Percentiles rank a stretch among this genome's conserved stretches.
Evolutionary conservation across 1,284 basidiomycete genomes (phyloP).

Genomic region (Moesziomyces globuligerus): DNA sequence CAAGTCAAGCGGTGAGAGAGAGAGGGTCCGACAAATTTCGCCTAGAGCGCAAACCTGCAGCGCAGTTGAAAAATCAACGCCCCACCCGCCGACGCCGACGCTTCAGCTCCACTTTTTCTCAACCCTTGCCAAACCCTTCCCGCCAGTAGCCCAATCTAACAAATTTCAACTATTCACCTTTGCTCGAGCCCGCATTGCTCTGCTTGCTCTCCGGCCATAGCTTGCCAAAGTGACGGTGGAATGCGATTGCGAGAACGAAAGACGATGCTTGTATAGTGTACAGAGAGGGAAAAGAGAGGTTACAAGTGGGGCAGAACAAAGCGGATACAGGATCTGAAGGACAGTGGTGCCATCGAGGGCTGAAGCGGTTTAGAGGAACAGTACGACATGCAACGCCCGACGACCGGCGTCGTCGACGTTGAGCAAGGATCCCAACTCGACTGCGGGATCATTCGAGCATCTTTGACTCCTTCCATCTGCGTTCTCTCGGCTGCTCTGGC

Average conservation of each 20-base stretch:
- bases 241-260: slow-evolving; percentile 4
- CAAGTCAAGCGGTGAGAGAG: slow-evolving; percentile 1
- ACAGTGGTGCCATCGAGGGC: no score
- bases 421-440: no score
- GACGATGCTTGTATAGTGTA: slow-evolving; percentile 7
- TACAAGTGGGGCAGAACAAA: background rate
- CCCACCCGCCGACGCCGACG: background rate
- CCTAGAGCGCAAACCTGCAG: background rate
- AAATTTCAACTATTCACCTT: no score
- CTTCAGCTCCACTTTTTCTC: slow-evolving; percentile 7
- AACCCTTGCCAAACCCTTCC: no score
- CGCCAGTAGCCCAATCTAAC: background rate
- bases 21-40: slow-evolving; percentile 4
- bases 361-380: no score
- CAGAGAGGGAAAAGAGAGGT: background rate
- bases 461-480: slow-evolving; percentile 33
- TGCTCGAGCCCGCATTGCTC: no score
- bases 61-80: background rate
- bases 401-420: slow-evolving; percentile 29
- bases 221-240: background rate
- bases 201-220: no score
- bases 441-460: slow-evolving; percentile 23
- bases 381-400: no score
- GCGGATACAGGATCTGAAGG: slow-evolving; percentile 2
- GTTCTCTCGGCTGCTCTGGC: slow-evolving; percentile 6